Evolutionary conservation across 768 basidiomycete genomes (phyloP), one percentile per base, ranked within the genome.

Genomic region (Lentinula boryana): DNA sequence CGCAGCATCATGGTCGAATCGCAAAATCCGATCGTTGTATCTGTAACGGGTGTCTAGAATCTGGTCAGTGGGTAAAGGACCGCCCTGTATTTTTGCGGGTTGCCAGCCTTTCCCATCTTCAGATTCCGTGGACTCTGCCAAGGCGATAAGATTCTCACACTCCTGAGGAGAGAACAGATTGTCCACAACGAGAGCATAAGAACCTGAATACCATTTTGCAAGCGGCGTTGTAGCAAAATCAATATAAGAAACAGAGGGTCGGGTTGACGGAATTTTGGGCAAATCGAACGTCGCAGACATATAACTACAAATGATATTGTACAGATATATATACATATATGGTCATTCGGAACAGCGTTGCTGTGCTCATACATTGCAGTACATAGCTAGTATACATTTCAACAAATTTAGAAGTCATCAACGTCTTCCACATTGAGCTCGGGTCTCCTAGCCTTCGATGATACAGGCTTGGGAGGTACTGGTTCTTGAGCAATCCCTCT

Each of bases 171-270:
- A 72, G 63, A 82, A 75, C 21, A 79, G 56, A 46, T 75, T 64
- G 67, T 80, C 79, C 46, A 80, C 64, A 54, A 82, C 68, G 60
- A 75, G 76, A 54, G 75, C 75, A 64, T 79, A 80, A 65, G 65
- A 69, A 5, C 71, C 69, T 6, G 66, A 56, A 65, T 79, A 80
- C 3, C 69, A 64, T 2, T 55, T 60, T 0, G 72, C 65, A 4
- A 80, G 68, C 2, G 71, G 64, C 0, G 78, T 79, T 4, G 64
- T 63, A 10, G 75, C 64, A 64, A 78, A 81, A 66, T 81, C 75
- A 58, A 79, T 66, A n/a, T 55, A 38, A 59, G 58, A 9, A 60
- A 63, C 62, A 15, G 60, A 57, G 10, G 53, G 53, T 15, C 0
- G 12, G n/a, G 33, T 21, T 15, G 12, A 35, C 4, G 53, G n/a